A percentile compares a stretch with the other conserved stretches of the same genome.
These are phyloP conservation scores for Fonsecaea multimorphosa DNA, from an alignment of 2,329 filamentous ascomycete species.

Conservation along the genomic window DNA sequence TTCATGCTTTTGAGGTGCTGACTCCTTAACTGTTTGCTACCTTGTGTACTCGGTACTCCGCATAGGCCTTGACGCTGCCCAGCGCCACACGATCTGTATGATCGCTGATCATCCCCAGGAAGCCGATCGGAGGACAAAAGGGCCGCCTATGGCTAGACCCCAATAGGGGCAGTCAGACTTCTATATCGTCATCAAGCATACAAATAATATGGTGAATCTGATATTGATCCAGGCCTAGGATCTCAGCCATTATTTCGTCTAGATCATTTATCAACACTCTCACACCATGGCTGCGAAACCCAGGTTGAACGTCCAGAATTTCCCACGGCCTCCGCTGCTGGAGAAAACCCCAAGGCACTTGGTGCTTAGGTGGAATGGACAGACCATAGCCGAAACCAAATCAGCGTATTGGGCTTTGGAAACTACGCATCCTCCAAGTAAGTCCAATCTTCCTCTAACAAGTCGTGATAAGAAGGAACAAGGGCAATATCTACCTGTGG, in stretches of 20 bases:
- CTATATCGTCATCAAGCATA: constrained; percentile 18
- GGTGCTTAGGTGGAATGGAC: constrained; percentile 62
- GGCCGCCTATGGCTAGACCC: background rate
- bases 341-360: constrained; percentile 62
- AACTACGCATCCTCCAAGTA: constrained; percentile 67
- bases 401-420: constrained; percentile 68
- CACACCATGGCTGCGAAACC: constrained; percentile 34
- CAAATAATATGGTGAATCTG: background rate
- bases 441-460: constrained; percentile 26
- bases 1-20: no score
- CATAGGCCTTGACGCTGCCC: background rate
- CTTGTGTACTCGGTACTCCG: background rate
- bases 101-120: constrained; percentile 12
- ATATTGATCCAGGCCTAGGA: background rate
- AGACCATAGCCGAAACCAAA: constrained; percentile 63
- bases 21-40: background rate
- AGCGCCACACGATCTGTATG: constrained; percentile 10
- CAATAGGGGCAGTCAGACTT: background rate
- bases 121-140: constrained; percentile 11
- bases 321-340: constrained; percentile 63
- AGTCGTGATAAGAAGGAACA: no score
- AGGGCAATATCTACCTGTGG: background rate
- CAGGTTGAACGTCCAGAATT: constrained; percentile 43
- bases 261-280: background rate
- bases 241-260: background rate